These are phyloP conservation scores for Fusarium ambrosium DNA, from an alignment of 2,329 filamentous ascomycete genomes.

Conservation along the genomic window DNA sequence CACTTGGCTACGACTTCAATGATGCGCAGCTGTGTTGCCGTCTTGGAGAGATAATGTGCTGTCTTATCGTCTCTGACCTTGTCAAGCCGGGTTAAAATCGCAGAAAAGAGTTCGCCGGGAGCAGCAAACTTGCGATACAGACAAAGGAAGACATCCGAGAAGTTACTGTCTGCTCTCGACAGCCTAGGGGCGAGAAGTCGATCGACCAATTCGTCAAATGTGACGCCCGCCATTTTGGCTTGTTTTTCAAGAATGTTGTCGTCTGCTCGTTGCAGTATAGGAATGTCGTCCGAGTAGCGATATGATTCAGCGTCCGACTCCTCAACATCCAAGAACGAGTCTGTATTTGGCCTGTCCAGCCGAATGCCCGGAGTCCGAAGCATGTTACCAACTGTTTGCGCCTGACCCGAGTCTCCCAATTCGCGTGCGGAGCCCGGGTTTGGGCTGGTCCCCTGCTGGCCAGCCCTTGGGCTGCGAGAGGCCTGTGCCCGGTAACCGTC, in stretches of 20 bases:
- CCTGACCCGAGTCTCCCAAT: constrained; percentile 34
- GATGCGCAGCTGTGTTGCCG: constrained; percentile 84
- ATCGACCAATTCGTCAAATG: constrained; percentile 83
- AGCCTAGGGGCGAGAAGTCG: constrained; percentile 86
- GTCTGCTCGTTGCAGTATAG: constrained; percentile 75
- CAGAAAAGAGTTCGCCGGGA: constrained; percentile 81
- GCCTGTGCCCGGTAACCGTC: constrained; percentile 50
- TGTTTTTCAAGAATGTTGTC: constrained; percentile 69
- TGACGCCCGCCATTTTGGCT: constrained; percentile 65
- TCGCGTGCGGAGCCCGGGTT: constrained; percentile 26
- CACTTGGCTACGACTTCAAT: constrained; percentile 89
- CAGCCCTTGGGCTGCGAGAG: constrained; percentile 51
- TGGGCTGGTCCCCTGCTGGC: constrained; percentile 39
- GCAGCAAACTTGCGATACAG: constrained; percentile 94
- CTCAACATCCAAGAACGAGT: constrained; percentile 76
- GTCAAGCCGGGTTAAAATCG: constrained; percentile 83
- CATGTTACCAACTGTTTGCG: constrained; percentile 63
- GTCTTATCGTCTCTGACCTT: constrained; percentile 74
- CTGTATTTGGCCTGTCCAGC: constrained; percentile 61
- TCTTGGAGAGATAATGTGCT: constrained; percentile 80
- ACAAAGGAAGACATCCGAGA: constrained; percentile 88
- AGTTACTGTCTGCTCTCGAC: constrained; percentile 90
- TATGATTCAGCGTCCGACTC: constrained; percentile 78
- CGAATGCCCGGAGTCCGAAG: constrained; percentile 66
- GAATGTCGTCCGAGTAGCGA: constrained; percentile 75